phyloP scores from a whole-genome alignment of 139 green algal species.

The Coccomyxa sp. region DNA sequence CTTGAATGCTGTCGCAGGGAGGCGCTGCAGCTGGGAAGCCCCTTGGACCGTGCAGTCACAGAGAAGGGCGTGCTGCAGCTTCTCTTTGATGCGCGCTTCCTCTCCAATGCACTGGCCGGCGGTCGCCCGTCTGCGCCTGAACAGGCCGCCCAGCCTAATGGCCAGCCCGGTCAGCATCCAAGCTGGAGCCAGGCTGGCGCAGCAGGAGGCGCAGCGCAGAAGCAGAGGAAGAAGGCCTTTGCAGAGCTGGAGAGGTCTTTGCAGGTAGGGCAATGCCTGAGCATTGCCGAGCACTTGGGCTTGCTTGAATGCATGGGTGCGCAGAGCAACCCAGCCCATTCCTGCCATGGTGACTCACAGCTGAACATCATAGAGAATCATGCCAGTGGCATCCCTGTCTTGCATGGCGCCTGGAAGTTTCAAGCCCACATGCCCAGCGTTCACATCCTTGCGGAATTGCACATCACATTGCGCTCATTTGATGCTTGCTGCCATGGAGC shows the following conservation, averaged over 20 bases:
- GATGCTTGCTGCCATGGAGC: neutral
- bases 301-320: no score
- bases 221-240: neutral
- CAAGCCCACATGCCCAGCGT: no score
- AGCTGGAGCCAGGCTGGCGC: neutral
- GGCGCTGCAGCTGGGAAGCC: slow-evolving; percentile 5
- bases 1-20: slow-evolving; percentile 5
- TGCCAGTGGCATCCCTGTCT: no score
- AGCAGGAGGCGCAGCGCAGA: neutral
- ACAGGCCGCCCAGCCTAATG: neutral
- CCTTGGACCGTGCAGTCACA: slow-evolving; percentile 26
- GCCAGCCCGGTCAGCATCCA: neutral
- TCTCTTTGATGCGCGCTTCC: slow-evolving; percentile 80
- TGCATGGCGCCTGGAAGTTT: no score
- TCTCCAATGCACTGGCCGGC: slow-evolving; percentile 65
- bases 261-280: slow-evolving; percentile 6
- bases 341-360: no score
- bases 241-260: slow-evolving; percentile 5
- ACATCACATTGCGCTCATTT: neutral
- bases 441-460: neutral
- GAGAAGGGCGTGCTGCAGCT: slow-evolving; percentile 92
- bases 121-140: slow-evolving; percentile 30
- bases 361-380: no score
- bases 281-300: neutral
- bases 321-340: no score